phyloP scores from a whole-genome alignment of 2,329 filamentous ascomycete species.

The Biscogniauxia mediterranea region DNA sequence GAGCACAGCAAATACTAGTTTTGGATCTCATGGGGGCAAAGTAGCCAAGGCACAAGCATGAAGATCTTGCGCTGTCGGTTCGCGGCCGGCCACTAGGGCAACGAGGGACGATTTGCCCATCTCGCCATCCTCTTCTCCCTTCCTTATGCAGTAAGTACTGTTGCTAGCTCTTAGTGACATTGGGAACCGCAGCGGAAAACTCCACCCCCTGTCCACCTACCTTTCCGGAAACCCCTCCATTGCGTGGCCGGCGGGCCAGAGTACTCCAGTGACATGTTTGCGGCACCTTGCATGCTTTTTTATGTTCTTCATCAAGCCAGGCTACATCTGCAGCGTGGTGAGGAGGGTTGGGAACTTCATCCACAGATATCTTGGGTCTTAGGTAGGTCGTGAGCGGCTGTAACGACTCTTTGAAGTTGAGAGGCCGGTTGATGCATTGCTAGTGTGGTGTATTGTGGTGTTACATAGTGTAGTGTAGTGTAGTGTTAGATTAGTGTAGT shows the following conservation, averaged over 20 bases:
- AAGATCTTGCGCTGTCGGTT: background rate
- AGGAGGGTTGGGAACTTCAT: background rate
- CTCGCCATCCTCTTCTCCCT: background rate
- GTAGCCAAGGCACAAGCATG: background rate
- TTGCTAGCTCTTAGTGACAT: background rate
- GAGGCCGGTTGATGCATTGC: background rate
- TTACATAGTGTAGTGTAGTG: too few relatives aligned
- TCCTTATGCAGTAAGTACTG: background rate
- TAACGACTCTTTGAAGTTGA: background rate
- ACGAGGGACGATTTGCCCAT: background rate
- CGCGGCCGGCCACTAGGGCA: background rate
- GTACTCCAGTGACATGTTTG: conserved; percentile 17
- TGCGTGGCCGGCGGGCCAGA: background rate
- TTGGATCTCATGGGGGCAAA: background rate
- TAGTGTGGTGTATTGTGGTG: too few relatives aligned
- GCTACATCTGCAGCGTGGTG: conserved; percentile 19
- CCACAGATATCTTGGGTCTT: background rate
- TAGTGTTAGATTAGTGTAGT: too few relatives aligned
- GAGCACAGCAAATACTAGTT: background rate
- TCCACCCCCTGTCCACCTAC: background rate
- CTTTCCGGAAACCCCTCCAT: background rate
- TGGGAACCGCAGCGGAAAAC: background rate
- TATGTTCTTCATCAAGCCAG: conserved; percentile 17
- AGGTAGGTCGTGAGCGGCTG: too few relatives aligned
- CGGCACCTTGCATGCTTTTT: conserved; percentile 23